Evolutionary conservation across 2,329 filamentous ascomycete genomes (phyloP).

Genomic region (Fusarium ambrosium): DNA sequence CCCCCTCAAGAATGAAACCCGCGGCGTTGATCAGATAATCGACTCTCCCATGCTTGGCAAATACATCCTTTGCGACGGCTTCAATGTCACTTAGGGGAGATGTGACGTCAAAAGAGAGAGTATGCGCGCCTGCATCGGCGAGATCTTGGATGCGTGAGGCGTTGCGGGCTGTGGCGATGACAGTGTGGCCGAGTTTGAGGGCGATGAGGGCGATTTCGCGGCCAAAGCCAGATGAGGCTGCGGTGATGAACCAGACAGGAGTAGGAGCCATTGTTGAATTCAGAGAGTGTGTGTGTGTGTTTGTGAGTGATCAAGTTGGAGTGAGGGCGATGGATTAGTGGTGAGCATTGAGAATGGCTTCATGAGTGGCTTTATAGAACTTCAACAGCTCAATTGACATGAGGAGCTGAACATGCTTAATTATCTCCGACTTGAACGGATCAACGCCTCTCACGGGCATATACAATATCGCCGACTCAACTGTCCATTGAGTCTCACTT

Average conservation of each 20-base stretch:
- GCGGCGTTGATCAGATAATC: conserved; percentile 65
- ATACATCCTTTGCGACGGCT: conserved; percentile 51
- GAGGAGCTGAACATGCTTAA: not conserved
- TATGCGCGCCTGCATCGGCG: conserved; percentile 57
- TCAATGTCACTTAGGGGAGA: conserved; percentile 53
- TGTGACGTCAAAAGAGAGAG: conserved; percentile 63
- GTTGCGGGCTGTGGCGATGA: conserved; percentile 64
- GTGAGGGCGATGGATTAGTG: not conserved
- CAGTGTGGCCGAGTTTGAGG: conserved; percentile 61
- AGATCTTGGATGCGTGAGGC: conserved; percentile 57
- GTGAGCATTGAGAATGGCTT: not conserved
- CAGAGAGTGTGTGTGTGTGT: not conserved
- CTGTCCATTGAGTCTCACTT: not conserved
- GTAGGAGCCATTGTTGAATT: conserved; percentile 20
- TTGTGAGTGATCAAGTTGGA: not conserved
- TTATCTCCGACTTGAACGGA: not conserved
- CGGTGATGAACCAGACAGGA: conserved; percentile 67
- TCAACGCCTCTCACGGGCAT: not conserved
- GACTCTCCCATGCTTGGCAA: conserved; percentile 54
- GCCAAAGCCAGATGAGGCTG: conserved; percentile 66
- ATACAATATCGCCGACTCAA: conserved; percentile 17
- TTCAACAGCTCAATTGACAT: not conserved
- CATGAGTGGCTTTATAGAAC: not conserved
- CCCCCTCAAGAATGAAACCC: conserved; percentile 59
- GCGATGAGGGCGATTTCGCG: conserved; percentile 58